Percentiles rank a stretch among this genome's conserved stretches.
Evolutionary conservation across 2,329 filamentous ascomycete species (phyloP).

Genomic region (Exophiala calicioides): DNA sequence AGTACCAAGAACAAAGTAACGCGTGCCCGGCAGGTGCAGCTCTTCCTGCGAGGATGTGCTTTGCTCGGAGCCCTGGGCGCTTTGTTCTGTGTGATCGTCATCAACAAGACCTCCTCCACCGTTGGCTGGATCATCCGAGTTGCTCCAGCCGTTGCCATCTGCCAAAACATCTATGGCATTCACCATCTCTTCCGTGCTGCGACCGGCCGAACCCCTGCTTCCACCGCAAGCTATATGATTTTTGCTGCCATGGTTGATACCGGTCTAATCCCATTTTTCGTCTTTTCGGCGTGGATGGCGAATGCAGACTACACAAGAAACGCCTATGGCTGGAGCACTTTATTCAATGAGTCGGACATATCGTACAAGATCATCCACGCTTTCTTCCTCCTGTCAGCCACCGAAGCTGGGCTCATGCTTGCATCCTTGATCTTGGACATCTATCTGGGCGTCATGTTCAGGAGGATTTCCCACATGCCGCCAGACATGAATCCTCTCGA

Average conservation of each 20-base stretch:
- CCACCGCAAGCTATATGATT: slow-evolving; percentile 83
- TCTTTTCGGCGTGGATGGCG: slow-evolving; percentile 59
- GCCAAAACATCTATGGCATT: slow-evolving; percentile 74
- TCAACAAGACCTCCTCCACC: slow-evolving; percentile 65
- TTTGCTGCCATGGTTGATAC: slow-evolving; percentile 76
- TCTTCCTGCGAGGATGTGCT: slow-evolving; percentile 67
- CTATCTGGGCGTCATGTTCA: slow-evolving; percentile 77
- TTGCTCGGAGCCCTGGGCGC: slow-evolving; percentile 70
- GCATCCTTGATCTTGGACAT: slow-evolving; percentile 69
- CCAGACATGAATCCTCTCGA: slow-evolving; percentile 96
- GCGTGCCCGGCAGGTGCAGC: slow-evolving; percentile 66
- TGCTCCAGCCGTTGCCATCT: slow-evolving; percentile 69
- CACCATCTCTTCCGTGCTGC: slow-evolving; percentile 76
- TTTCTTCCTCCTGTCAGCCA: slow-evolving; percentile 68
- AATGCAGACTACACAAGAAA: slow-evolving; percentile 51
- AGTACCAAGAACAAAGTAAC: slow-evolving; percentile 72
- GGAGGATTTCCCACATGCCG: slow-evolving; percentile 76
- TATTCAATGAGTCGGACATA: slow-evolving; percentile 59
- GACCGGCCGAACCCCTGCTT: slow-evolving; percentile 70
- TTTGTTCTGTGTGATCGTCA: slow-evolving; percentile 73
- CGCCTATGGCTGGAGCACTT: slow-evolving; percentile 64
- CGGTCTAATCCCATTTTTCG: slow-evolving; percentile 64
- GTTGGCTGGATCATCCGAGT: slow-evolving; percentile 76
- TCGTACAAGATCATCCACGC: slow-evolving; percentile 64
- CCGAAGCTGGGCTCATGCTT: slow-evolving; percentile 67